Evolutionary conservation across 108 stramenopile species (phyloP), one percentile per base, ranked within the genome.

Genomic region (Cylindrotheca fusiformis): DNA sequence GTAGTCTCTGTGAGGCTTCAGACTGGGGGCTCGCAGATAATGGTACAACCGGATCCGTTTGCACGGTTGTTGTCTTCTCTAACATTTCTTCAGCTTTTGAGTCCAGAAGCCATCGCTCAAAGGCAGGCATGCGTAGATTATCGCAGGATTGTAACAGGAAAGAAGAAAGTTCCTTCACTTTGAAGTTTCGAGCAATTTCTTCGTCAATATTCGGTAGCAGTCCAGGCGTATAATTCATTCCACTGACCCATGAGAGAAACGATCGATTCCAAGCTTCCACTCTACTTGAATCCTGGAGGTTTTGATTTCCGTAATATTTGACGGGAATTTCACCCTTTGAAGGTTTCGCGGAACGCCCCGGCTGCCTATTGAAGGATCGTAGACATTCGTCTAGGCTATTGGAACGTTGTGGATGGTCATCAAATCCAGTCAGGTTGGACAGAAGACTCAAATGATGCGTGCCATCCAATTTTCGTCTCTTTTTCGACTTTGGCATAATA

Each of bases 41-140:
- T 18, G 80, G 77, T 6, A 81, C 45, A 18, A 89, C 67, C 4
- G 78, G 69, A 75, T 86, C 85, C 2, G 32, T 31, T 14, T 31
- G 59, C 63, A 17, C 49, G 56, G 14, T 62, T 68, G 1, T 60
- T 59, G 50, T 64, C 54, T 44, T 68, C 76, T 61, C 48, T 46
- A 32, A 65, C 60, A 32, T 57, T 47, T 89, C 82, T 61, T 90
- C 89, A 19, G 83, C 44, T 44, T 77, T 85, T 0, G 84, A 70
- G 60, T 90, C 89, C n/a, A 90, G 14, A 18, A 87, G 46, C 86
- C 86, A 90, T 36, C 89, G 55, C 58, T 90, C 89, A 67, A 90
- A 90, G 0, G 72, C 46, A 6, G 89, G 86, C 86, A 90, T 90
- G 19, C 85, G 76, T 0, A 87, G 12, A 61, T 75, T 32, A 14